These are phyloP conservation scores for Diddensiella caesifluorescens DNA, from an alignment of 805 yeast genomes.

Conservation along the genomic window DNA sequence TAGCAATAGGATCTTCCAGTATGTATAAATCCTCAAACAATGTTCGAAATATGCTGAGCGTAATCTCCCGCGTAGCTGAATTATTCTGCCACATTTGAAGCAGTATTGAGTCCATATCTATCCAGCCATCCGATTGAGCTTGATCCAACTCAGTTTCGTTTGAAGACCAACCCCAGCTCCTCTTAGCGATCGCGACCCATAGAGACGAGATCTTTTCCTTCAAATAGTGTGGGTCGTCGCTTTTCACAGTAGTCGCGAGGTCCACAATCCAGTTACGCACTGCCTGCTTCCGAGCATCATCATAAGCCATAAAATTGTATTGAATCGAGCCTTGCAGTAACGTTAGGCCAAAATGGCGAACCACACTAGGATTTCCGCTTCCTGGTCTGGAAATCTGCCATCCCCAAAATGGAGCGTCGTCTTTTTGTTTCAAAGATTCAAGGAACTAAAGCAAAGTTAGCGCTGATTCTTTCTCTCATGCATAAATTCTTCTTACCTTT, in stretches of 20 bases:
- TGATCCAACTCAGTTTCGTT: constrained; percentile 13
- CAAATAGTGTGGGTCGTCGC: constrained; percentile 80
- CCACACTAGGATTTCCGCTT: constrained; percentile 57
- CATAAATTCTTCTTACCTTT: constrained; percentile 23
- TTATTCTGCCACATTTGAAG: constrained; percentile 67
- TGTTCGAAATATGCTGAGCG: constrained; percentile 74
- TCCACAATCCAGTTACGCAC: constrained; percentile 83
- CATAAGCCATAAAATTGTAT: constrained; percentile 48
- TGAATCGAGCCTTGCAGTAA: constrained; percentile 69
- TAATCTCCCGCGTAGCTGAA: constrained; percentile 63
- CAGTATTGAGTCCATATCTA: constrained; percentile 75
- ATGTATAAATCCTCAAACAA: constrained; percentile 90
- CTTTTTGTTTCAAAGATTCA: constrained; percentile 67
- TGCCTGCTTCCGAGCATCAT: constrained; percentile 54
- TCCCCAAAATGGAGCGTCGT: constrained; percentile 90
- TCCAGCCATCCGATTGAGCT: constrained; percentile 59
- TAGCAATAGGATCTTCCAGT: constrained; percentile 85
- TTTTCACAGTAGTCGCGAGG: constrained; percentile 53
- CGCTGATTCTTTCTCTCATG: not conserved
- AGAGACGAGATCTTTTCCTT: constrained; percentile 84
- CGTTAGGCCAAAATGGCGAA: constrained; percentile 86
- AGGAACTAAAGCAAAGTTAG: constrained; percentile 41
- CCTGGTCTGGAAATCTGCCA: constrained; percentile 70
- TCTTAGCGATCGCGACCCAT: constrained; percentile 88
- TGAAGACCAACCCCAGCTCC: constrained; percentile 71